These are phyloP conservation scores for Stevia rebaudiana DNA, from an alignment of 140 eudicot species.

Conservation along the genomic window DNA sequence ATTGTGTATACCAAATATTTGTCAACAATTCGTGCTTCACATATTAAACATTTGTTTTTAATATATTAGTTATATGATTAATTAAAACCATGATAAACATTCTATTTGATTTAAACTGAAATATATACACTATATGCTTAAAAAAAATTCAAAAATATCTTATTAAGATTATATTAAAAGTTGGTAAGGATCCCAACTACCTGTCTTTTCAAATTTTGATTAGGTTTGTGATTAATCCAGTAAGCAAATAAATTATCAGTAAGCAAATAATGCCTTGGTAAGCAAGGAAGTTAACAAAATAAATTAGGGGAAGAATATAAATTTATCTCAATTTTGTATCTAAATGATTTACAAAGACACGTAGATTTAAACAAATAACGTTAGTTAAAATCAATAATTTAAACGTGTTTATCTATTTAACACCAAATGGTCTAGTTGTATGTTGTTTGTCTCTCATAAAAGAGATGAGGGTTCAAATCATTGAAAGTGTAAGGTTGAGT, in stretches of 20 bases:
- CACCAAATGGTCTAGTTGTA: no score
- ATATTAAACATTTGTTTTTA: no score
- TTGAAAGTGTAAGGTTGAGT: no score
- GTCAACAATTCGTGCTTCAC: no score
- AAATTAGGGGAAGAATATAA: not conserved
- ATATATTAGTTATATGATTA: no score
- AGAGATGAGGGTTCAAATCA: no score
- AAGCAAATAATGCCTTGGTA: conserved; percentile 18
- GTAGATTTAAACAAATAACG: no score
- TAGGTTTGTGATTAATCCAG: conserved; percentile 12
- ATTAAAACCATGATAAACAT: no score
- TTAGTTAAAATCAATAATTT: no score
- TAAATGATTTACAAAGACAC: not conserved
- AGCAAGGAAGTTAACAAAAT: conserved; percentile 19
- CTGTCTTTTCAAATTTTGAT: not conserved
- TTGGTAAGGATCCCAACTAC: conserved; percentile 32
- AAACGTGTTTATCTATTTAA: no score
- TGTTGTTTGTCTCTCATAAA: no score
- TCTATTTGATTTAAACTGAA: not conserved
- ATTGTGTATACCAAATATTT: no score
- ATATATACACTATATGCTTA: not conserved
- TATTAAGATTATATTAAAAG: not conserved
- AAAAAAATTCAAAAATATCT: not conserved
- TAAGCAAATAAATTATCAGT: not conserved
- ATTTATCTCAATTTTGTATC: not conserved